Base-by-base conservation (phyloP, 2,329 filamentous ascomycete species). In the Nemania sp. region DNA sequence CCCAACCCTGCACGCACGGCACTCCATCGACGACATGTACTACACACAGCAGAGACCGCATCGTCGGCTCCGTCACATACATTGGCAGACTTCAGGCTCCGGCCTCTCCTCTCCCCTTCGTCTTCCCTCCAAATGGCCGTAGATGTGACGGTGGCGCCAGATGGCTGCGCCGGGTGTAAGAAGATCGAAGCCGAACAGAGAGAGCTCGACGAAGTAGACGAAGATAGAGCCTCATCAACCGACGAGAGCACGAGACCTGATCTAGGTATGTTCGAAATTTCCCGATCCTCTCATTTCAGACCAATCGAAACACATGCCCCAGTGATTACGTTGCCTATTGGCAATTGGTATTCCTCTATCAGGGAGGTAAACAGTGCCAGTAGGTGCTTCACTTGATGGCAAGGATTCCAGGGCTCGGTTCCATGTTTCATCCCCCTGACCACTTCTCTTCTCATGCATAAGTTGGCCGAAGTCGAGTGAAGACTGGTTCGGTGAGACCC, bases 101-200 rank as follows among this genome's bases (percentile, higher is more conserved):
- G 32, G n/a, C 49, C 47, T 51, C 6, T 21, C 49, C 47, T 51
- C 6, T 21, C 29, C 17, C 21, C 34, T 42, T 37, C 7, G 39
- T 17, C 37, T 46, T 45, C 42, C 37, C 42, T 45, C 42, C 55
- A 21, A n/a, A 71, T 71, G 69, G 65, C 69, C 12, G 25, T 67
- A 35, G 59, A 52, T 29, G 46, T 61, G 34, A 54, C 43, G 21
- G 51, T 48, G 54, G 54, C 63, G 21, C 29, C 45, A 37, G 45
- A 51, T 35, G 58, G 60, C 46, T 72, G 71, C 57, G 46, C 45
- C 43, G 66, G 67, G 10, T 72, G 69, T 42, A 64, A 65, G 46
- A 68, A 68, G 56, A 71, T 71, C 32, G 62, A 68, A 9, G 65
- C 68, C 17, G 67, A 70, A 39, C 67, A 71, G 18, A 48, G 51